These are phyloP conservation scores for Apiotrichum gracile DNA, from an alignment of 1,284 basidiomycete species.

Conservation along the genomic window DNA sequence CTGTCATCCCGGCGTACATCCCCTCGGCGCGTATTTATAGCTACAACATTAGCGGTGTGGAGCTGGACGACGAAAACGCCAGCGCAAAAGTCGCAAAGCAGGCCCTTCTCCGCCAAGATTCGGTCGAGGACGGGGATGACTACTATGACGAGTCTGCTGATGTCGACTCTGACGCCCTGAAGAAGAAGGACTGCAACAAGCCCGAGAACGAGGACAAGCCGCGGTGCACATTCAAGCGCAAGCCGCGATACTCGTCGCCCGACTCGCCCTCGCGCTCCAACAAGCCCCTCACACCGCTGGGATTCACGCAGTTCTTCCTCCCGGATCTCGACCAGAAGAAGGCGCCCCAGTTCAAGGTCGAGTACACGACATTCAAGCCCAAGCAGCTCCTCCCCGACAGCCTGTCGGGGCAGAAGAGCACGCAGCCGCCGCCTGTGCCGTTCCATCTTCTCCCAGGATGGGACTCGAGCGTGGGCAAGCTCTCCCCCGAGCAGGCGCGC, in stretches of 20 bases:
- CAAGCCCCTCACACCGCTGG: constrained; percentile 33
- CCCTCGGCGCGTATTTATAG: constrained; percentile 76
- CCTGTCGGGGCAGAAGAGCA: constrained; percentile 20
- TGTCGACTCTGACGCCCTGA: constrained; percentile 7
- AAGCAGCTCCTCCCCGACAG: constrained; percentile 45
- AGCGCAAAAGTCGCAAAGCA: background rate
- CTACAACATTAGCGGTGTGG: constrained; percentile 59
- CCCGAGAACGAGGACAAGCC: constrained; percentile 46
- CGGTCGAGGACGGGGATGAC: constrained; percentile 15
- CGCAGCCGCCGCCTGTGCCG: constrained; percentile 55
- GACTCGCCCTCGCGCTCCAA: constrained; percentile 40
- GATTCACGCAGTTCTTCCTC: constrained; percentile 63
- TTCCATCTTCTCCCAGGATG: constrained; percentile 58
- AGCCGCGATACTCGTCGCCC: constrained; percentile 40
- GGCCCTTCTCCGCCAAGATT: constrained; percentile 1
- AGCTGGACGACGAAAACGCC: constrained; percentile 21
- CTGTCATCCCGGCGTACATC: constrained; percentile 82
- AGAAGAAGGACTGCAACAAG: constrained; percentile 36
- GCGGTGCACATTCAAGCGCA: constrained; percentile 41
- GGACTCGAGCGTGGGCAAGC: constrained; percentile 13
- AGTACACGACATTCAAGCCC: constrained; percentile 65
- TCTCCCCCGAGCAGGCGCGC: constrained; percentile 1
- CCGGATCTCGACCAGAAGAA: constrained; percentile 59
- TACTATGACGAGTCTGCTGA: constrained; percentile 11
- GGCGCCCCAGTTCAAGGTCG: constrained; percentile 61